A percentile compares a stretch with the other conserved stretches of the same genome.
These are phyloP conservation scores for Triglochin maritima DNA, from an alignment of 106 monocot species.

Conservation along the genomic window DNA sequence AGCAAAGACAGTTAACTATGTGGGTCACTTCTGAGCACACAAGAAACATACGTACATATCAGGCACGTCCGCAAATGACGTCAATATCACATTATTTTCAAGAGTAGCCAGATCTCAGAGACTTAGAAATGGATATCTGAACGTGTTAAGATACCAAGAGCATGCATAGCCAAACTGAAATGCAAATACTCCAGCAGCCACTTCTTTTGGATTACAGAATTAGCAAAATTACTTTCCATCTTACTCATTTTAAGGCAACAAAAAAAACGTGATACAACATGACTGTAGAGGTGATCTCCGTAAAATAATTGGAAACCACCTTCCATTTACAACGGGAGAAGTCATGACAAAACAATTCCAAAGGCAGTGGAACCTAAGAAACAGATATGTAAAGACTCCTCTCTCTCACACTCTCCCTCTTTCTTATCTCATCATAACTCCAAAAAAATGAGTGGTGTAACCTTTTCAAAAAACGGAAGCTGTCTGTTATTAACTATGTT, in stretches of 20 bases:
- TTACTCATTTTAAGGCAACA: neutral
- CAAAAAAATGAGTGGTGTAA: slow-evolving; percentile 7
- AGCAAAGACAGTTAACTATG: too few species aligned
- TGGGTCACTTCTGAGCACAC: too few species aligned
- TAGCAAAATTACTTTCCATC: neutral
- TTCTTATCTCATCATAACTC: slow-evolving; percentile 1
- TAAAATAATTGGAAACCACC: slow-evolving; percentile 14
- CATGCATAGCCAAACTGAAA: too few species aligned
- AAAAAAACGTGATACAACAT: slow-evolving; percentile 5
- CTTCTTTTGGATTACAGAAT: too few species aligned
- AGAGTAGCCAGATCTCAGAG: too few species aligned
- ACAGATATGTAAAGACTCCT: neutral
- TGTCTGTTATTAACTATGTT: slow-evolving; percentile 19
- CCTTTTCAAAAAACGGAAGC: neutral
- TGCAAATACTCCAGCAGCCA: too few species aligned
- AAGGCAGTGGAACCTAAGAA: neutral
- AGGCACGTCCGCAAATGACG: too few species aligned
- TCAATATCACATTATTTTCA: too few species aligned
- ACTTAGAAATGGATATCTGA: too few species aligned
- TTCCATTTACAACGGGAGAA: slow-evolving; percentile 4
- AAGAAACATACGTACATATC: too few species aligned
- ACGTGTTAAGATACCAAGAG: too few species aligned
- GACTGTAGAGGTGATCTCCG: slow-evolving; percentile 8
- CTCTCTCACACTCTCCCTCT: neutral
- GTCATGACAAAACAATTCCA: slow-evolving; percentile 6